Percentiles rank a stretch among this genome's conserved stretches.
phyloP scores from a whole-genome alignment of 2,329 filamentous ascomycete genomes.

The Didymella arachidicola region DNA sequence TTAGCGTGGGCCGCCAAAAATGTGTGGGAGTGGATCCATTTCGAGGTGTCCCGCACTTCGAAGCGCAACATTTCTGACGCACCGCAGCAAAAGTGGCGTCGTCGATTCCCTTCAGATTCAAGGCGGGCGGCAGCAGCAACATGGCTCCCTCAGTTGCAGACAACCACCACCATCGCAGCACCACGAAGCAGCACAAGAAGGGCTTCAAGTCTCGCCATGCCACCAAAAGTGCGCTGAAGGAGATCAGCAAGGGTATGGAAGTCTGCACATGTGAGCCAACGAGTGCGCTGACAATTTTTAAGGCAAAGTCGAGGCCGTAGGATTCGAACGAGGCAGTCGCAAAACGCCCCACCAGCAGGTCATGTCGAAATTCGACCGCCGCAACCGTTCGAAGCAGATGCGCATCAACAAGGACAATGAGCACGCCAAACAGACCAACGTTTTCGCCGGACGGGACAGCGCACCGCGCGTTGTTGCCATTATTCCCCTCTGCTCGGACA shows the following conservation, averaged over 20 bases:
- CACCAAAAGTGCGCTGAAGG: conserved; percentile 85
- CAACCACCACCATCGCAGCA: conserved; percentile 86
- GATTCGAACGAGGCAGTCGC: conserved; percentile 73
- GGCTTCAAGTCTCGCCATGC: conserved; percentile 91
- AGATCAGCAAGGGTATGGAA: conserved; percentile 77
- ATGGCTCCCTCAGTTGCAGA: conserved; percentile 69
- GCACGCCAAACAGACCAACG: conserved; percentile 76
- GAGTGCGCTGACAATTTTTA: conserved; percentile 27
- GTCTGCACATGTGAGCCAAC: not conserved
- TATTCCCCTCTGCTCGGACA: conserved; percentile 79
- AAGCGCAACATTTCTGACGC: conserved; percentile 25
- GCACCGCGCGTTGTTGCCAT: conserved; percentile 89
- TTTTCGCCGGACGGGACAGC: conserved; percentile 87
- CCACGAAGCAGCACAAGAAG: conserved; percentile 89
- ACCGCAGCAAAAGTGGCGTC: conserved; percentile 45
- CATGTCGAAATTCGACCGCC: conserved; percentile 95
- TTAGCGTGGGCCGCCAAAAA: conserved; percentile 29
- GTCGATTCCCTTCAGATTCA: conserved; percentile 78
- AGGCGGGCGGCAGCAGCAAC: conserved; percentile 68
- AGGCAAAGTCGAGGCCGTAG: conserved; percentile 75
- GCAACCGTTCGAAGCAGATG: conserved; percentile 93
- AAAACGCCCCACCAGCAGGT: conserved; percentile 95
- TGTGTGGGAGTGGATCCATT: conserved; percentile 25
- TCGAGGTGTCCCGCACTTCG: conserved; percentile 31
- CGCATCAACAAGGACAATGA: conserved; percentile 84